Conservation (phyloP, 805 yeast species). For the Vanderwaltozyma verrucispora region DNA sequence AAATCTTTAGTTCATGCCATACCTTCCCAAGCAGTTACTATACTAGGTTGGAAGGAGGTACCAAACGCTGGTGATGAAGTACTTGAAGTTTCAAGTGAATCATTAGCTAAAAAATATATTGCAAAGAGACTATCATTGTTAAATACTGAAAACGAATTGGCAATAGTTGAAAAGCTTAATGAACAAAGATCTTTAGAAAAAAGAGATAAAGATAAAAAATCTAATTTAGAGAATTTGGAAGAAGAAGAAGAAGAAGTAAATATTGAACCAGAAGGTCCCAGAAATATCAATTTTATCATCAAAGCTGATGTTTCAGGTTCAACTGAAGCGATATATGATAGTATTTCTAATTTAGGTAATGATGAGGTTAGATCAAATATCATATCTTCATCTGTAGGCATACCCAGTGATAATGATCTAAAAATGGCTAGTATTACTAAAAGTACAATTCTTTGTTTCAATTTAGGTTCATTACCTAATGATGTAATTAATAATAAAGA, state of each 20-base stretch:
- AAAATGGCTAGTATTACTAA: slow-evolving; percentile 58
- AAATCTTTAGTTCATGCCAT: slow-evolving; percentile 52
- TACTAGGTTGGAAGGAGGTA: slow-evolving; percentile 88
- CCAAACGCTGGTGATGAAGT: slow-evolving; percentile 88
- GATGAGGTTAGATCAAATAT: slow-evolving; percentile 69
- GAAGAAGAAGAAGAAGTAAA: slow-evolving; percentile 27
- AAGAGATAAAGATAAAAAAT: slow-evolving; percentile 29
- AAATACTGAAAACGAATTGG: slow-evolving; percentile 45
- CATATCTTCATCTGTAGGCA: slow-evolving; percentile 67
- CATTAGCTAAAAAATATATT: slow-evolving; percentile 63
- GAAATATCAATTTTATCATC: slow-evolving; percentile 50
- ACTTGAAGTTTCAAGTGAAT: slow-evolving; percentile 65
- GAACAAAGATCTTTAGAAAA: slow-evolving; percentile 46
- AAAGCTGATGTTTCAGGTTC: slow-evolving; percentile 94
- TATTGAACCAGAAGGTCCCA: slow-evolving; percentile 16
- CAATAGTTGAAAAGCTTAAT: slow-evolving; percentile 63
- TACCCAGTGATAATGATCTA: slow-evolving; percentile 56
- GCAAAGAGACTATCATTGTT: slow-evolving; percentile 54
- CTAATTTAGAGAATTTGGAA: slow-evolving; percentile 37
- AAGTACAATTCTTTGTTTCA: slow-evolving; percentile 72
- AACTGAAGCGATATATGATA: slow-evolving; percentile 82
- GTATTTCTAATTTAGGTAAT: slow-evolving; percentile 75
- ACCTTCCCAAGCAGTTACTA: slow-evolving; percentile 85
- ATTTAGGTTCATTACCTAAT: slow-evolving; percentile 47
- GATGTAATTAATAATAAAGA: slow-evolving; percentile 50